Conservation (phyloP, 2,329 filamentous ascomycete genomes). For the Penicillium sp. region DNA sequence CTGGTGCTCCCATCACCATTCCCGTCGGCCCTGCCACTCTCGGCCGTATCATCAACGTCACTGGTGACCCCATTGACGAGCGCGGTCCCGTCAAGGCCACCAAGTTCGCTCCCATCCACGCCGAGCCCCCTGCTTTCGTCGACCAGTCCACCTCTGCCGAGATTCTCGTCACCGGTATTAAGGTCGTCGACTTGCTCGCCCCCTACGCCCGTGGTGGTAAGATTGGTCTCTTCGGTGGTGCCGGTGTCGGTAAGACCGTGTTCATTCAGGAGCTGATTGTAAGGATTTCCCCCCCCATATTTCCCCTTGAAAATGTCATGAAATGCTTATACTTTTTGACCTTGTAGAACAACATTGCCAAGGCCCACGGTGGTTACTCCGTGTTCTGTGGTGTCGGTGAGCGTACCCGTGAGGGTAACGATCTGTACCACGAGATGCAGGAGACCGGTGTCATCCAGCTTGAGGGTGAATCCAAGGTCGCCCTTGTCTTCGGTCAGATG, state of each 20-base stretch:
- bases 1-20: slow-evolving; percentile 91
- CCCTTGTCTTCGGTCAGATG: slow-evolving; percentile 99
- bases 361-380: slow-evolving; percentile 99
- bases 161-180: slow-evolving; percentile 98
- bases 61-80: slow-evolving; percentile 99
- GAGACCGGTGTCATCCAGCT: slow-evolving; percentile 99
- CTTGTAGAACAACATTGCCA: slow-evolving; percentile 94
- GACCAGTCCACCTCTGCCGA: slow-evolving; percentile 97
- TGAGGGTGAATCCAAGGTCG: slow-evolving; percentile 98
- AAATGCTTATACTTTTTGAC: neutral
- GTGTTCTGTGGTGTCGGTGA: slow-evolving; percentile 99
- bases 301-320: neutral
- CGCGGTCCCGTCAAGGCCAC: slow-evolving; percentile 94
- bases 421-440: slow-evolving; percentile 99
- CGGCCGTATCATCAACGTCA: slow-evolving; percentile 99
- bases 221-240: slow-evolving; percentile 99
- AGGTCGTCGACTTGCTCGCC: slow-evolving; percentile 98
- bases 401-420: slow-evolving; percentile 99
- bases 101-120: slow-evolving; percentile 87
- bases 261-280: slow-evolving; percentile 99
- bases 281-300: slow-evolving; percentile 33
- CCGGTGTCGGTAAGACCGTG: slow-evolving; percentile 99
- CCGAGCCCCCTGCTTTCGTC: slow-evolving; percentile 85
- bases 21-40: slow-evolving; percentile 91
- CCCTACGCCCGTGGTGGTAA: slow-evolving; percentile 99